Conservation (phyloP, 352 stramenopile genomes). For the Sclerospora graminicola region DNA sequence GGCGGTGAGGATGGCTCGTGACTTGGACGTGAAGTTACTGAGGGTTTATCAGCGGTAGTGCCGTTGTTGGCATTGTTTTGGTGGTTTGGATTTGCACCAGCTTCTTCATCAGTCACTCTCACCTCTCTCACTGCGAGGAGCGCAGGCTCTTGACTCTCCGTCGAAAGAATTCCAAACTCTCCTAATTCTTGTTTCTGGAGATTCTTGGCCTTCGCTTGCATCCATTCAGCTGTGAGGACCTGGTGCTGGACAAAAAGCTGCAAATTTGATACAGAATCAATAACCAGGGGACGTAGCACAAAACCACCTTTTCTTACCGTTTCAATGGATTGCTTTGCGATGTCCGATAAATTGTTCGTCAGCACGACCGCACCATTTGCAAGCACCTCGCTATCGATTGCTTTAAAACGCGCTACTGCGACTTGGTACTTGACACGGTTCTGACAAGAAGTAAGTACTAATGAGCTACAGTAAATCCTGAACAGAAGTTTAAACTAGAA, state of each 20-base stretch:
- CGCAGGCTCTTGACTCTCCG: too few species aligned
- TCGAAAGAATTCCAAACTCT: too few species aligned
- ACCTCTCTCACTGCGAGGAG: too few species aligned
- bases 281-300: background rate
- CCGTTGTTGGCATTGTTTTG: too few species aligned
- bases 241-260: constrained; percentile 32
- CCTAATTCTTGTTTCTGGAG: constrained; percentile 9
- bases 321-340: constrained; percentile 26
- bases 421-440: constrained; percentile 55
- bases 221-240: constrained; percentile 13
- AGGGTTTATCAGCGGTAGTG: too few species aligned
- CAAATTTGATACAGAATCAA: background rate
- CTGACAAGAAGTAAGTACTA: too few species aligned
- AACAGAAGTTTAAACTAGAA: background rate
- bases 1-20: too few species aligned
- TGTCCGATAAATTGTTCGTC: constrained; percentile 22
- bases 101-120: too few species aligned
- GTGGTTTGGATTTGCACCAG: too few species aligned
- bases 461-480: background rate
- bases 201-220: constrained; percentile 15
- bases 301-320: constrained; percentile 17
- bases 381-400: constrained; percentile 47
- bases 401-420: constrained; percentile 42
- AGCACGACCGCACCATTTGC: constrained; percentile 34
- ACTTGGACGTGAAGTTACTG: too few species aligned